A percentile compares a stretch with the other conserved stretches of the same genome.
Conservation (phyloP, 805 yeast genomes). For the Candida chilensis region DNA sequence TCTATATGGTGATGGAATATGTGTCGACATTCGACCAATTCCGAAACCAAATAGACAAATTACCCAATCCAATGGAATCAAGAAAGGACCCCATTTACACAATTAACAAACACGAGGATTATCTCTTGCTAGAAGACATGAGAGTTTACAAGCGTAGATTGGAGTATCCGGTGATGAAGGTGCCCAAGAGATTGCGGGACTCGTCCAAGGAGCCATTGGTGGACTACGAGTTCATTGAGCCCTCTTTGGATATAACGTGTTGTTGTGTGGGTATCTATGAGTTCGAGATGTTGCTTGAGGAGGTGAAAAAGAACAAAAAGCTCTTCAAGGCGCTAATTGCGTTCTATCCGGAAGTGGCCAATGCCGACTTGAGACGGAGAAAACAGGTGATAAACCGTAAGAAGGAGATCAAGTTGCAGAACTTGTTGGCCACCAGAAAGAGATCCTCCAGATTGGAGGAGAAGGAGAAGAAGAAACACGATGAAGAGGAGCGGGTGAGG, state of each 20-base stretch:
- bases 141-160: constrained; percentile 36
- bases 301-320: constrained; percentile 15
- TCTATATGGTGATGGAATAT: constrained; percentile 32
- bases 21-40: constrained; percentile 34
- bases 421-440: constrained; percentile 58
- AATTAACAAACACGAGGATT: constrained; percentile 8
- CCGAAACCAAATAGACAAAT: constrained; percentile 37
- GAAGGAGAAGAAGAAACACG: constrained; percentile 38
- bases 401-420: constrained; percentile 56
- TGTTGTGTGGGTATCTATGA: constrained; percentile 34
- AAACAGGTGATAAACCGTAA: constrained; percentile 43
- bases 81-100: constrained; percentile 19
- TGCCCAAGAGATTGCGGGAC: constrained; percentile 18
- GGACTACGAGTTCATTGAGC: constrained; percentile 16
- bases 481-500: constrained; percentile 41
- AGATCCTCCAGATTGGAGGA: constrained; percentile 69
- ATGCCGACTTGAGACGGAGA: constrained; percentile 43
- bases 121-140: constrained; percentile 37
- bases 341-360: constrained; percentile 21
- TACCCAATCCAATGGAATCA: constrained; percentile 12
- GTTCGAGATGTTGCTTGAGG: constrained; percentile 21
- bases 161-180: constrained; percentile 16
- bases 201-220: constrained; percentile 9
- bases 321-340: constrained; percentile 17
- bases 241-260: constrained; percentile 25